phyloP scores from a whole-genome alignment of 371 early-diverging fungal genomes.

The Capniomyces stellatus region DNA sequence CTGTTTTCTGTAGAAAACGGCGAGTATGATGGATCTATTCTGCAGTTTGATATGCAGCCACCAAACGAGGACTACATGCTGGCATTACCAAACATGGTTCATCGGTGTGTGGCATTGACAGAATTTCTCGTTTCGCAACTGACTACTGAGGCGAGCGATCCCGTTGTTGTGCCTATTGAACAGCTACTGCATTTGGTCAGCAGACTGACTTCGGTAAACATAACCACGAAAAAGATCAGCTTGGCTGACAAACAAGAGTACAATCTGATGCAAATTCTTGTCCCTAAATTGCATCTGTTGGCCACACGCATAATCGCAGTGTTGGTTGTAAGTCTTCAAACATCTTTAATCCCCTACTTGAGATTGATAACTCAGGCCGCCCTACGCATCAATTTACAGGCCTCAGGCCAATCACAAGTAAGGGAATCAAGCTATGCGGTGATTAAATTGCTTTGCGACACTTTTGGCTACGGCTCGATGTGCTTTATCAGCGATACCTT shows the following conservation, averaged over 20 bases:
- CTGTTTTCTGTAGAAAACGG: not conserved
- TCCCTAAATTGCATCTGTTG: not conserved
- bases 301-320: not conserved
- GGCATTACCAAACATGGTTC: not conserved
- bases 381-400: not conserved
- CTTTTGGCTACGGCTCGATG: not conserved
- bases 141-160: not conserved
- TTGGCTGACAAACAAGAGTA: not conserved
- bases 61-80: not conserved
- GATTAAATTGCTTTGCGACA: not conserved
- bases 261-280: not conserved
- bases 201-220: not conserved
- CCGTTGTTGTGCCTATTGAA: conserved; percentile 1
- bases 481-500: not conserved
- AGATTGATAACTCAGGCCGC: not conserved
- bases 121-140: not conserved
- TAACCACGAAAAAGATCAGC: not conserved
- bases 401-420: not conserved
- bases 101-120: not conserved
- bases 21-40: not conserved
- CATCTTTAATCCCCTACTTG: not conserved
- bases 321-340: not conserved
- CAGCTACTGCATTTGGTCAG: not conserved
- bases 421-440: not conserved
- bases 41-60: not conserved